These are phyloP conservation scores for Nothophaeocryptopus gaeumannii DNA, from an alignment of 2,329 filamentous ascomycete genomes.

Conservation along the genomic window DNA sequence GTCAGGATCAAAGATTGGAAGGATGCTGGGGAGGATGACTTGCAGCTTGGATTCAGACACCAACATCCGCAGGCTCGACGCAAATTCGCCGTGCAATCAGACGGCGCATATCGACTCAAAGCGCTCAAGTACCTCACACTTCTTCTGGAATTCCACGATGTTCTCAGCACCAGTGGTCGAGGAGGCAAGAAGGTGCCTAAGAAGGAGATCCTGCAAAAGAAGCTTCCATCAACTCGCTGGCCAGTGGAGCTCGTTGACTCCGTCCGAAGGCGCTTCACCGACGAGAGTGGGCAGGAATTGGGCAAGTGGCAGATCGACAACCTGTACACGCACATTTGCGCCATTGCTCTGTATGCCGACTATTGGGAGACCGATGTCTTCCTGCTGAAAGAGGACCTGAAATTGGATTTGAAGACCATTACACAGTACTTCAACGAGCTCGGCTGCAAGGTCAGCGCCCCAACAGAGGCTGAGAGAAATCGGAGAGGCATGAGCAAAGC, in stretches of 20 bases:
- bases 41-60: constrained; percentile 53
- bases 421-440: constrained; percentile 72
- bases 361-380: constrained; percentile 70
- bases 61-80: constrained; percentile 66
- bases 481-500: constrained; percentile 59
- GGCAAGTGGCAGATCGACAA: constrained; percentile 70
- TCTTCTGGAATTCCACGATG: constrained; percentile 48
- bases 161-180: constrained; percentile 33
- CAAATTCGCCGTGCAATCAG: constrained; percentile 54
- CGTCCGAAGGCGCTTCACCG: constrained; percentile 67
- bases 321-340: constrained; percentile 70
- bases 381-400: constrained; percentile 68
- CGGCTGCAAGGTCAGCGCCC: constrained; percentile 59
- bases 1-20: constrained; percentile 74
- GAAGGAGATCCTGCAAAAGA: constrained; percentile 59
- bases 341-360: constrained; percentile 68
- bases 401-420: constrained; percentile 67
- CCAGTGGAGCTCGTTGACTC: constrained; percentile 63
- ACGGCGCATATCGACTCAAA: constrained; percentile 47
- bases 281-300: constrained; percentile 56
- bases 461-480: constrained; percentile 46
- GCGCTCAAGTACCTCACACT: constrained; percentile 49
- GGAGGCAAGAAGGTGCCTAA: constrained; percentile 53
- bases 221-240: constrained; percentile 48
- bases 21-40: constrained; percentile 54